Base-by-base conservation (phyloP, 352 stramenopile genomes). In the Elongisporangium undulatum region DNA sequence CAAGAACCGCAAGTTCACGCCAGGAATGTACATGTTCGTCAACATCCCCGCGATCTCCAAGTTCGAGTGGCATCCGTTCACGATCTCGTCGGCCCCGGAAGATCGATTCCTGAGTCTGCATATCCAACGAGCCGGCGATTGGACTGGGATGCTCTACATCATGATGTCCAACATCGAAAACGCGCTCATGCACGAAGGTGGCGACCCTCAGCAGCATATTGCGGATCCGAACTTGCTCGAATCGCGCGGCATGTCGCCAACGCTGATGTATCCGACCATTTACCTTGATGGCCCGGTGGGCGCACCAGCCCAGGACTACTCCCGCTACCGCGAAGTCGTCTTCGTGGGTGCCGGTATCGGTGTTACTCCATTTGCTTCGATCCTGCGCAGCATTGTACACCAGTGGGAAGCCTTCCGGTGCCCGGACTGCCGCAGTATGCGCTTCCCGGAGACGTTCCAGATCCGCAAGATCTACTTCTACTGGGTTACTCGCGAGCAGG, bases 61-160 rank as follows among this genome's bases (percentile, higher is more conserved):
- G 48, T 79, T 79, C 29, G 78, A 96, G 69, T 96, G 87, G 87
- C 89, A 96, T 72, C 87, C 89, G 29, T 97, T 96, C 65, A 96
- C 83, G 29, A 82, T 97, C 56, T 93, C 85, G 16, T 93, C 81
- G 5, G 85, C 85, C 0, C 88, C 88, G 0, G 67, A 87, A 54
- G 83, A 96, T 59, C 63, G 74, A 8, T 82, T 79, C 49, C 50
- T 91, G 17, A 86, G 76, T 51, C 61, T 95, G 9, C 82, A 90
- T 64, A 83, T 95, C 53, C 78, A 77, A 22, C 84, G 76, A 7
- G 69, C 75, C 7, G 80, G 82, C 1, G 85, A 90, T 49, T 94
- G 82, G 85, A 91, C 84, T 17, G 67, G 67, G 1, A 65, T 66
- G 2, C 66, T 94, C 2, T 77, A 89, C 56, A 56, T 69, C 9